Evolutionary conservation across 2,329 filamentous ascomycete genomes (phyloP).

Genomic region (Verticillium nonalfalfae): DNA sequence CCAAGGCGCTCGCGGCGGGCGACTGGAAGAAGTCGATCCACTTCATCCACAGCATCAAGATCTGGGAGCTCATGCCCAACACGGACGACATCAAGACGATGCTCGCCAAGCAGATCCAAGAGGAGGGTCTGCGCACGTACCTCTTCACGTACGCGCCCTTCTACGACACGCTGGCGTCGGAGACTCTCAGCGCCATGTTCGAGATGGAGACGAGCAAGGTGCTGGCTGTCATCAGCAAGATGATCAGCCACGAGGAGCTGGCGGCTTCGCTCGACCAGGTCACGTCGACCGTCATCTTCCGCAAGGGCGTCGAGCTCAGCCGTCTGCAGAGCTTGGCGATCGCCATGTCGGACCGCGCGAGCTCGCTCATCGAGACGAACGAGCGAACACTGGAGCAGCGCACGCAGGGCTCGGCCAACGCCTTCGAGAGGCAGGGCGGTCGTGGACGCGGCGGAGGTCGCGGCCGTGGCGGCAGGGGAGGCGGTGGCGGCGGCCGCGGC

Average conservation of each 20-base stretch:
- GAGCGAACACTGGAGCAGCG: constrained; percentile 95
- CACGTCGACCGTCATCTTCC: constrained; percentile 95
- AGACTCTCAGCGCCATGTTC: constrained; percentile 88
- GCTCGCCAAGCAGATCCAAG: constrained; percentile 97
- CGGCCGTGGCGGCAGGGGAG: constrained; percentile 54
- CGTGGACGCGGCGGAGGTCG: constrained; percentile 61
- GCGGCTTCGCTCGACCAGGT: constrained; percentile 96
- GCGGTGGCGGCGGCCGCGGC: constrained; percentile 55
- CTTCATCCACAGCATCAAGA: constrained; percentile 97
- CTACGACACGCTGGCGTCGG: constrained; percentile 91
- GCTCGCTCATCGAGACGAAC: constrained; percentile 91
- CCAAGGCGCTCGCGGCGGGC: constrained; percentile 90
- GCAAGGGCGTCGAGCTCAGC: constrained; percentile 97
- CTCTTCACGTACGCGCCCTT: constrained; percentile 99
- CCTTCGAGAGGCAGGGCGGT: constrained; percentile 88
- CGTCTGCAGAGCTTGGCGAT: constrained; percentile 92
- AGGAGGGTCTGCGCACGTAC: constrained; percentile 95
- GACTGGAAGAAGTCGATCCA: constrained; percentile 97
- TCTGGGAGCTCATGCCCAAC: constrained; percentile 96
- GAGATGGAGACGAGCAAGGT: constrained; percentile 89
- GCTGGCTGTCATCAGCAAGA: constrained; percentile 92
- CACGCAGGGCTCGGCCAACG: constrained; percentile 91
- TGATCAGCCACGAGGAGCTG: constrained; percentile 99
- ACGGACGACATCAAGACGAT: constrained; percentile 91
- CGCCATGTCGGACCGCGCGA: constrained; percentile 92